These are phyloP conservation scores for Fusarium virguliforme DNA, from an alignment of 2,329 filamentous ascomycete genomes.

Conservation along the genomic window DNA sequence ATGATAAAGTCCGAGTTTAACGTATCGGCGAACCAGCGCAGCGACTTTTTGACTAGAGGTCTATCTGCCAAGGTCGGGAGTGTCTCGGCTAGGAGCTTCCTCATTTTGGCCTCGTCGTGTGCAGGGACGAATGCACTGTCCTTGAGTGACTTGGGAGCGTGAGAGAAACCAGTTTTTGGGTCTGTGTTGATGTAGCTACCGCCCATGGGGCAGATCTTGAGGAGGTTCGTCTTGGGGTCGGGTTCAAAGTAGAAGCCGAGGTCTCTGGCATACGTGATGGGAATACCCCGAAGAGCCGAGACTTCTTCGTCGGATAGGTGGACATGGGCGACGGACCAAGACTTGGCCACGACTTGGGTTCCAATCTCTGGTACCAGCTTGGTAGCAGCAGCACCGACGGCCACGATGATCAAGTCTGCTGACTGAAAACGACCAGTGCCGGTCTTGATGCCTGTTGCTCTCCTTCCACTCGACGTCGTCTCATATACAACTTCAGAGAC, in stretches of 20 bases:
- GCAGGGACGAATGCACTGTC: constrained; percentile 67
- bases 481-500: constrained; percentile 50
- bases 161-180: constrained; percentile 56
- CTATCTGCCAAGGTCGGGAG: constrained; percentile 69
- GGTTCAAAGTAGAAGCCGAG: constrained; percentile 78
- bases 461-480: constrained; percentile 8
- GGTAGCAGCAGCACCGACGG: constrained; percentile 66
- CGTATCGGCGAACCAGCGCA: constrained; percentile 77
- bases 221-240: constrained; percentile 69
- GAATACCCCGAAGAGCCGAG: constrained; percentile 69
- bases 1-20: constrained; percentile 73
- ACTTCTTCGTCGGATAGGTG: constrained; percentile 70
- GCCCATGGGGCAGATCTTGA: constrained; percentile 74
- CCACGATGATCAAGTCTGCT: constrained; percentile 64
- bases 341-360: constrained; percentile 68
- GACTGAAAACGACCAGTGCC: constrained; percentile 27
- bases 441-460: constrained; percentile 38
- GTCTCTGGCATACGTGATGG: constrained; percentile 73
- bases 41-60: constrained; percentile 68
- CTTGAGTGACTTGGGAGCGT: constrained; percentile 52
- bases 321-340: constrained; percentile 74
- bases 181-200: constrained; percentile 68
- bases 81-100: constrained; percentile 66
- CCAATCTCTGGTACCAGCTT: constrained; percentile 66
- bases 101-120: constrained; percentile 62